Base-by-base conservation (phyloP, 768 basidiomycete genomes). In the Clitopilus hobsonii region DNA sequence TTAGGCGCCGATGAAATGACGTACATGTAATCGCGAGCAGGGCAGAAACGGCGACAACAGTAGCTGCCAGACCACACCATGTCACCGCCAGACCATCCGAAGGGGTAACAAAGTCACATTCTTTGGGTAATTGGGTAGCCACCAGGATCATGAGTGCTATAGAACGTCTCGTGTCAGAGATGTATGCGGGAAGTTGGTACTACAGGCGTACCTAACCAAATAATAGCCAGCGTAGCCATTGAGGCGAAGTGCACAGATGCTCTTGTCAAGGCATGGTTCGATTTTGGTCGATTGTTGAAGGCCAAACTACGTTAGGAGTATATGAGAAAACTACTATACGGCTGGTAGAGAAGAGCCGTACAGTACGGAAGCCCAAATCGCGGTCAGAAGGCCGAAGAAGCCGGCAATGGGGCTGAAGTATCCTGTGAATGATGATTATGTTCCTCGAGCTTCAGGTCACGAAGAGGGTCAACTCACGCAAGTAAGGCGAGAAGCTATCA, bases 81-180 rank as follows among this genome's bases (percentile, higher is more conserved):
- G n/a, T n/a, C n/a, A n/a, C n/a, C n/a, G 53, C 53, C 20, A 27
- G 18, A 11, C 38, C 53, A 22, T 48, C 23, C 10, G 53, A 47
- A 18, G 67, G 60, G 14, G 58, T 67, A 53, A 68, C 64, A 27
- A 61, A 61, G 27, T 59, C 54, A 55, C 69, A 74, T 53, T 71
- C 71, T 57, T 57, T 60, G 7, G 65, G 63, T 58, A 65, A 66
- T 52, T 71, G 72, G 3, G 67, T 67, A 13, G 67, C 66, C 29
- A 70, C 58, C 70, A 74, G 68, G 18, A n/a, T n/a, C n/a, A n/a
- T n/a, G 8, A 36, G 32, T 36, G 32, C 32, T 36, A 36, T n/a
- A n/a, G n/a, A 36, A 4, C 32, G 32, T 36, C n/a, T 36, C 2
- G 29, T 30, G n/a, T 36, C 13, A 36, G n/a, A 4, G 32, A 36